phyloP scores from a whole-genome alignment of 345 rosid genomes.

The Bruguiera sexangula region DNA sequence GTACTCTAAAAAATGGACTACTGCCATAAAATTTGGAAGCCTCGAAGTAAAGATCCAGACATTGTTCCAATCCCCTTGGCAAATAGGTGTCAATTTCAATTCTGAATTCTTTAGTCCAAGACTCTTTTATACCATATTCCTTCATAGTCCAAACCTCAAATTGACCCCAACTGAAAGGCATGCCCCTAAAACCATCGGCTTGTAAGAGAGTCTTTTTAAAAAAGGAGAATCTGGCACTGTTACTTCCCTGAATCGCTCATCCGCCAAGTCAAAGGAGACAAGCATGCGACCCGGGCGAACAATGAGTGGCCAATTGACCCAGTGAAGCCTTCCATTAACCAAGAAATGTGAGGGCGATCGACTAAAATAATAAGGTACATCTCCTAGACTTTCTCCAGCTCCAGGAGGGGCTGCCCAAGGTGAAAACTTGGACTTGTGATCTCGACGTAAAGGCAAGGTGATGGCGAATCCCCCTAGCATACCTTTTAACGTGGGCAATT shows the following conservation, averaged over 20 bases:
- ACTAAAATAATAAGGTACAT: not conserved
- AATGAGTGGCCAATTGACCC: slow-evolving; percentile 10
- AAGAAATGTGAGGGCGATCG: slow-evolving; percentile 14
- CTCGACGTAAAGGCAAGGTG: slow-evolving; percentile 19
- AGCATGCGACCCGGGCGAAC: slow-evolving; percentile 1
- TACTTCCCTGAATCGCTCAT: slow-evolving; percentile 24
- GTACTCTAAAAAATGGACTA: not conserved
- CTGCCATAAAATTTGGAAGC: not conserved
- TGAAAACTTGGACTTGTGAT: slow-evolving; percentile 57
- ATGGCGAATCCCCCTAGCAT: not conserved
- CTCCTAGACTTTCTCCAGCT: slow-evolving; percentile 29
- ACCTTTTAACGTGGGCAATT: slow-evolving; percentile 47
- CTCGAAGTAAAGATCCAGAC: not conserved
- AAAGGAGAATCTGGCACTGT: not conserved
- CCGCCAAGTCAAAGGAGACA: slow-evolving; percentile 24
- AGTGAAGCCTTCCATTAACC: slow-evolving; percentile 31
- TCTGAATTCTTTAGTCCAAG: slow-evolving; percentile 29
- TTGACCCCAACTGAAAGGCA: slow-evolving; percentile 11
- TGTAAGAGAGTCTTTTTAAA: not conserved
- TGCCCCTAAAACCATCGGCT: slow-evolving; percentile 16
- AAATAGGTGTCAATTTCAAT: slow-evolving; percentile 6
- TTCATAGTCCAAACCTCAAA: slow-evolving; percentile 29
- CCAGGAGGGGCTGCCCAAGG: slow-evolving; percentile 39
- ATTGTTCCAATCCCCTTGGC: slow-evolving; percentile 15
- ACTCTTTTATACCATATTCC: slow-evolving; percentile 19